Conservation (phyloP, 768 basidiomycete genomes). For the Fibroporia radiculosa region DNA sequence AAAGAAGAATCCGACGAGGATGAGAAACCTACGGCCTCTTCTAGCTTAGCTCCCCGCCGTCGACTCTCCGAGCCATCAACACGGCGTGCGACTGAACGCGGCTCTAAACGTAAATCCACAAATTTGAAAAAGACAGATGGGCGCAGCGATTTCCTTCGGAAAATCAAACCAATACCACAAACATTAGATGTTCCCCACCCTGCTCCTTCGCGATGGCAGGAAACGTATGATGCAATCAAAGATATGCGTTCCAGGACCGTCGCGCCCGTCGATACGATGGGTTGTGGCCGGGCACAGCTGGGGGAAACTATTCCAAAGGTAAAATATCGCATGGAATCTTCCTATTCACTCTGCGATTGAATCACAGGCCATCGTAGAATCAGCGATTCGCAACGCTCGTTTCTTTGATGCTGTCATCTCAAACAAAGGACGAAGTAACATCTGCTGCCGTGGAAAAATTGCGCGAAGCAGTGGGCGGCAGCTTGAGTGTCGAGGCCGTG, state of each 20-base stretch:
- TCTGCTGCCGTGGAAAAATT: constrained; percentile 72
- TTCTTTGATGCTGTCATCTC: constrained; percentile 91
- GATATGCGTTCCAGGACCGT: constrained; percentile 66
- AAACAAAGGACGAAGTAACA: constrained; percentile 90
- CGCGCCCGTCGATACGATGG: constrained; percentile 93
- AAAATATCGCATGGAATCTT: background rate
- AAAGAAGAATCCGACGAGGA: background rate
- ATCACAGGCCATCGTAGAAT: constrained; percentile 45
- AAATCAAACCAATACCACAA: constrained; percentile 8
- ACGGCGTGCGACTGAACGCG: too few relatives aligned
- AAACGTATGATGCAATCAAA: constrained; percentile 65
- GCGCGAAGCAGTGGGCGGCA: constrained; percentile 66
- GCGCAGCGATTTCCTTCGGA: background rate
- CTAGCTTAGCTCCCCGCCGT: too few relatives aligned
- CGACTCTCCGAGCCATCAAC: too few relatives aligned
- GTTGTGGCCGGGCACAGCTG: constrained; percentile 64
- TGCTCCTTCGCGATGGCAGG: constrained; percentile 14
- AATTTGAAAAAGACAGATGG: too few relatives aligned
- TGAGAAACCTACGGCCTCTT: too few relatives aligned
- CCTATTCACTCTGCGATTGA: too few relatives aligned
- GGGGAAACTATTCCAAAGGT: constrained; percentile 65
- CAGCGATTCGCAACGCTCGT: constrained; percentile 80
- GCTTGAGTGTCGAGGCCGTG: constrained; percentile 64
- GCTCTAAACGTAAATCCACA: too few relatives aligned
- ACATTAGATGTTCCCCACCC: constrained; percentile 11